These are phyloP conservation scores for Pythium brachiatum DNA, from an alignment of 352 stramenopile genomes.

Conservation along the genomic window DNA sequence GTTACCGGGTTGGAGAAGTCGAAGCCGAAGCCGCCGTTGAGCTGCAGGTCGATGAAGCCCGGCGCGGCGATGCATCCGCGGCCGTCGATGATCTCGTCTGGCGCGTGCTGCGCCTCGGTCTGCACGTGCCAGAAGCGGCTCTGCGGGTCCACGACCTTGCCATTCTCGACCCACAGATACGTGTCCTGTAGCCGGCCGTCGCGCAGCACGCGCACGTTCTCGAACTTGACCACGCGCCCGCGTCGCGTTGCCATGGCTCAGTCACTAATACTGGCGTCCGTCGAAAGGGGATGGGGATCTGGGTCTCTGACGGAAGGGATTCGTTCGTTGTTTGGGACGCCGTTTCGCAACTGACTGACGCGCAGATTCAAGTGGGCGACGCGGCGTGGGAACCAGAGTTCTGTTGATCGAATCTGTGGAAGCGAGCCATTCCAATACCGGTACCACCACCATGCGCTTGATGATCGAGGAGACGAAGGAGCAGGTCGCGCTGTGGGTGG, in stretches of 20 bases:
- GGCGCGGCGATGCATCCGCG: constrained; percentile 64
- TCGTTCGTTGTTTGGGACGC: background rate
- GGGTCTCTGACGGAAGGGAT: background rate
- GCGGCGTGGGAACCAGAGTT: background rate
- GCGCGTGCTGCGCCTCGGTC: constrained; percentile 37
- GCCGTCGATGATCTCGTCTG: constrained; percentile 61
- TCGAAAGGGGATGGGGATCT: no score
- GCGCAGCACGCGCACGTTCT: constrained; percentile 62
- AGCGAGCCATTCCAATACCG: background rate
- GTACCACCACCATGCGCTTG: constrained; percentile 53
- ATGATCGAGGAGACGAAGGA: constrained; percentile 81
- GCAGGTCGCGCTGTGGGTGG: constrained; percentile 72
- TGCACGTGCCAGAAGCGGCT: constrained; percentile 43
- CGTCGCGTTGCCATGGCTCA: no score
- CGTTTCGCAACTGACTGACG: constrained; percentile 2
- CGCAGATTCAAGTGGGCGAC: background rate
- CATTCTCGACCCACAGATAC: constrained; percentile 51
- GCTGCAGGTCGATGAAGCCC: constrained; percentile 89
- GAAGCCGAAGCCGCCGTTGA: constrained; percentile 86
- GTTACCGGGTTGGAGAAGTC: constrained; percentile 80
- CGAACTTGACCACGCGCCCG: constrained; percentile 41
- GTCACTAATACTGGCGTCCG: no score
- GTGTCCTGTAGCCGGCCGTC: constrained; percentile 33
- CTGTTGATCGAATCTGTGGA: no score
- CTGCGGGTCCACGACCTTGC: constrained; percentile 53